Evolutionary conservation across 2,329 filamentous ascomycete genomes (phyloP).

Genomic region (Alternaria metachromatica): DNA sequence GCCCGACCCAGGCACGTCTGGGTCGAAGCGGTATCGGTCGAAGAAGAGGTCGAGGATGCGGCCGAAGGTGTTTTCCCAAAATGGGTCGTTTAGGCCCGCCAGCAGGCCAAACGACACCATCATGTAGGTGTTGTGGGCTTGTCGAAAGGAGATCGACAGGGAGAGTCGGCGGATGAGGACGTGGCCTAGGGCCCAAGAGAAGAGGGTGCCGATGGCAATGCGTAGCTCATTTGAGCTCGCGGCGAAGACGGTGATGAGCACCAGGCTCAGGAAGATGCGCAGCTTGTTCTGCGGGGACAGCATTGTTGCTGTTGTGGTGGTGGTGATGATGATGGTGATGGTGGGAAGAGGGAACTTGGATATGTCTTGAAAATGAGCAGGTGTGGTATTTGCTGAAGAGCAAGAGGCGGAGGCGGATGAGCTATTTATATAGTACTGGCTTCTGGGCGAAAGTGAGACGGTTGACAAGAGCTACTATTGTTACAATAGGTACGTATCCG

Average conservation of each 20-base stretch:
- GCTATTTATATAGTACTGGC: not conserved
- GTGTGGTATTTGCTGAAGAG: not conserved
- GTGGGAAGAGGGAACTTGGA: not conserved
- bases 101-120: conserved; percentile 13
- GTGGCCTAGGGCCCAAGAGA: conserved; percentile 15
- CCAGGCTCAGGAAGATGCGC: conserved; percentile 10
- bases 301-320: conserved; percentile 10
- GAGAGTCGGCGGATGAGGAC: not conserved
- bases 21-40: conserved; percentile 1
- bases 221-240: conserved; percentile 12
- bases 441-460: not conserved
- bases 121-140: conserved; percentile 6
- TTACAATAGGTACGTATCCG: not conserved
- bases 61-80: conserved; percentile 14
- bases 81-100: conserved; percentile 13
- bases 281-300: conserved; percentile 1
- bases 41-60: conserved; percentile 12
- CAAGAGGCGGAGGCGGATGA: not conserved
- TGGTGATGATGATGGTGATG: not conserved
- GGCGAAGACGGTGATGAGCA: conserved; percentile 8
- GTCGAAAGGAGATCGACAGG: not conserved
- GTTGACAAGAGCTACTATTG: not conserved
- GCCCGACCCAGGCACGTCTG: conserved; percentile 13
- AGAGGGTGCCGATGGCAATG: conserved; percentile 5
- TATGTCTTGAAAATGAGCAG: not conserved